Percentiles rank a stretch among this genome's conserved stretches.
These are phyloP conservation scores for Paxillus involutus DNA, from an alignment of 768 basidiomycete genomes.

Conservation along the genomic window DNA sequence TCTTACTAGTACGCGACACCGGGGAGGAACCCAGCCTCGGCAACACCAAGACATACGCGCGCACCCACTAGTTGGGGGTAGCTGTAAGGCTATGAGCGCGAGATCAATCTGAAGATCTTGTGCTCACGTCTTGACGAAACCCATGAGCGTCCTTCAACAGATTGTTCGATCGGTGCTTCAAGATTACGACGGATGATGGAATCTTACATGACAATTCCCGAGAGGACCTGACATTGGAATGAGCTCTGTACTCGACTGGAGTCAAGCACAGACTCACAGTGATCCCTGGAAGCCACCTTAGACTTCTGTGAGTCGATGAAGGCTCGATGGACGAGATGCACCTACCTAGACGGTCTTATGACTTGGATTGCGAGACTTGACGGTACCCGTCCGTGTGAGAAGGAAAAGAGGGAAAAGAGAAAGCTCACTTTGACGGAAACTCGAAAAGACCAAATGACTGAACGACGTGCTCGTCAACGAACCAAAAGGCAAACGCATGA, in stretches of 20 bases:
- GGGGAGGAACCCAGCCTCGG: conserved; percentile 73
- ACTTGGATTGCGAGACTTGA: conserved; percentile 49
- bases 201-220: conserved; percentile 61
- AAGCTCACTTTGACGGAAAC: conserved; percentile 62
- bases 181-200: too few species aligned
- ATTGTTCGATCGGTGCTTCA: conserved; percentile 4
- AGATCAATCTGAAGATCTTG: background rate
- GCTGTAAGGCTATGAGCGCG: conserved; percentile 29
- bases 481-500: background rate
- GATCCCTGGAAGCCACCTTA: conserved; percentile 63
- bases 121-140: conserved; percentile 60
- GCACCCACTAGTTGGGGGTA: conserved; percentile 61
- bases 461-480: background rate
- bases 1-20: conserved; percentile 73
- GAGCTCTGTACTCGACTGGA: background rate
- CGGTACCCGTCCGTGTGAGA: background rate
- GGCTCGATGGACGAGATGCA: too few species aligned
- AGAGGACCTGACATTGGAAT: conserved; percentile 43
- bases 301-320: conserved; percentile 35
- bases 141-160: conserved; percentile 55
- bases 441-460: conserved; percentile 46
- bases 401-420: background rate
- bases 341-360: conserved; percentile 51
- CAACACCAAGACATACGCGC: conserved; percentile 58
- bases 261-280: conserved; percentile 39